These are phyloP conservation scores for Hondaea fermentalgiana DNA, from an alignment of 108 stramenopile species.

Conservation along the genomic window DNA sequence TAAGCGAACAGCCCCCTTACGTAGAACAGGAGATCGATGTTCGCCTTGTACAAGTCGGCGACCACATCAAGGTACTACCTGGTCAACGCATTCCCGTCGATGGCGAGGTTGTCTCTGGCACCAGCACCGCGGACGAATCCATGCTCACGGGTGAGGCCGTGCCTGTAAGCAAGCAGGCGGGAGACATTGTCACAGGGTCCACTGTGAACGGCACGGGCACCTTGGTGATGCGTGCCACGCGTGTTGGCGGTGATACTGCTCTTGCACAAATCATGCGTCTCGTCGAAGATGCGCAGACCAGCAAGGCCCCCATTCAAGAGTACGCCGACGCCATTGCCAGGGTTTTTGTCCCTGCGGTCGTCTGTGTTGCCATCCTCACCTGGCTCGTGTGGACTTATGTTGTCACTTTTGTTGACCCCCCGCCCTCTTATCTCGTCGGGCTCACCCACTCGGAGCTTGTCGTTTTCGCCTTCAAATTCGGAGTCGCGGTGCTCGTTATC, in stretches of 20 bases:
- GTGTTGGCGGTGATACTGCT: slow-evolving; percentile 65
- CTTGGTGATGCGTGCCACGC: slow-evolving; percentile 58
- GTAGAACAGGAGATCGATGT: not conserved
- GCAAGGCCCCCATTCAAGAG: slow-evolving; percentile 83
- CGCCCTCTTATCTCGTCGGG: not conserved
- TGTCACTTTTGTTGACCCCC: slow-evolving; percentile 13
- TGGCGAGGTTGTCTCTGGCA: slow-evolving; percentile 73
- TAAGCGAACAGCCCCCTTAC: not conserved
- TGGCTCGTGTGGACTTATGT: slow-evolving; percentile 54
- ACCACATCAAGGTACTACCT: slow-evolving; percentile 67
- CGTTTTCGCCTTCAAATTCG: slow-evolving; percentile 76
- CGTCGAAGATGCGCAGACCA: slow-evolving; percentile 84
- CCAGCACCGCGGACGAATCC: slow-evolving; percentile 75
- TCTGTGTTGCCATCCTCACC: slow-evolving; percentile 49
- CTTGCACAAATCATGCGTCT: slow-evolving; percentile 54
- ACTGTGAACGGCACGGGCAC: slow-evolving; percentile 68
- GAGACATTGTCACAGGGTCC: slow-evolving; percentile 64
- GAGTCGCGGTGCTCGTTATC: slow-evolving; percentile 81
- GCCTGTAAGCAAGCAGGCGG: slow-evolving; percentile 58
- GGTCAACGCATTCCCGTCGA: slow-evolving; percentile 89
- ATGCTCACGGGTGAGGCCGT: slow-evolving; percentile 77
- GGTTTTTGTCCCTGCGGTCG: slow-evolving; percentile 62
- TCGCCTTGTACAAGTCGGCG: slow-evolving; percentile 45
- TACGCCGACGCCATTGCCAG: slow-evolving; percentile 69
- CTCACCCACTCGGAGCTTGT: not conserved